Conservation (phyloP, 2,329 filamentous ascomycete species). For the Aspergillus amoenus region DNA sequence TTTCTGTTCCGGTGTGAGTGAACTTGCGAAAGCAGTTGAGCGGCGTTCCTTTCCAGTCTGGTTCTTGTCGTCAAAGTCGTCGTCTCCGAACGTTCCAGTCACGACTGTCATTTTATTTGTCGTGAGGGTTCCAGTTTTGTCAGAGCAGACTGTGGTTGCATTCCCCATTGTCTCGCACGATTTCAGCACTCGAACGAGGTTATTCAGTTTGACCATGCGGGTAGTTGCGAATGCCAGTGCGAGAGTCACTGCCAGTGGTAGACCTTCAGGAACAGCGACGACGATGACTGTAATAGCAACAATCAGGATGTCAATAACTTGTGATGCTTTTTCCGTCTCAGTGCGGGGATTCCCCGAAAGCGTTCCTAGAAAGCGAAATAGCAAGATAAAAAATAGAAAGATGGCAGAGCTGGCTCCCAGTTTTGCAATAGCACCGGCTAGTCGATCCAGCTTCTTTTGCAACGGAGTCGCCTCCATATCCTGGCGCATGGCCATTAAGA, state of each 20-base stretch:
- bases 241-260: constrained; percentile 71
- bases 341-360: constrained; percentile 57
- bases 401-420: constrained; percentile 63
- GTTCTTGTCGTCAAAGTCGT: constrained; percentile 18
- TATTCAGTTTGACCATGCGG: constrained; percentile 72
- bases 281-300: constrained; percentile 75
- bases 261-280: constrained; percentile 63
- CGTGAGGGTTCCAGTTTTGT: constrained; percentile 72
- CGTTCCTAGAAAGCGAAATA: constrained; percentile 76
- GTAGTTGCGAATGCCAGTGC: constrained; percentile 73
- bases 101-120: constrained; percentile 74
- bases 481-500: constrained; percentile 71
- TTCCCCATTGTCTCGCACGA: constrained; percentile 79
- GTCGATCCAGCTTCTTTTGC: constrained; percentile 69
- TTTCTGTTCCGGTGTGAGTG: constrained; percentile 49
- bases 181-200: constrained; percentile 70
- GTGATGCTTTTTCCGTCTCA: constrained; percentile 65
- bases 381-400: constrained; percentile 76
- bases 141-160: constrained; percentile 73
- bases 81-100: constrained; percentile 61
- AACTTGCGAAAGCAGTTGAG: neutral
- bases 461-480: constrained; percentile 72
- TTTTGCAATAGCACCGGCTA: constrained; percentile 74
- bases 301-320: constrained; percentile 71
- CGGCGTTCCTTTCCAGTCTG: constrained; percentile 12